Percentiles rank a stretch among this genome's conserved stretches.
Conservation (phyloP, 2,329 filamentous ascomycete species). For the Diaporthe aspalathi region DNA sequence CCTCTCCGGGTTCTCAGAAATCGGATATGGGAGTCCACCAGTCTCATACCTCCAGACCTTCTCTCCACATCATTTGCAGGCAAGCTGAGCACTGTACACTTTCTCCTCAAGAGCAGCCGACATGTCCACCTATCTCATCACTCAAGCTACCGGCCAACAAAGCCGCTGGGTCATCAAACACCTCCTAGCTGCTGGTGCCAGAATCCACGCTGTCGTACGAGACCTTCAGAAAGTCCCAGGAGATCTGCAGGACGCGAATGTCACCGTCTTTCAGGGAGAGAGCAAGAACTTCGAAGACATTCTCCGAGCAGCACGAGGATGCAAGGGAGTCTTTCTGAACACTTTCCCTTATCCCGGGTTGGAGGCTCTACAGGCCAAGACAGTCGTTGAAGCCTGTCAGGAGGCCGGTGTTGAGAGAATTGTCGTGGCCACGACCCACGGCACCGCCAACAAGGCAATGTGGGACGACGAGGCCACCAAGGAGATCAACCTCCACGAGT, state of each 20-base stretch:
- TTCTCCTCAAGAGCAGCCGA: background rate
- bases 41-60: background rate
- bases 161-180: constrained; percentile 5
- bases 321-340: background rate
- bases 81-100: too few relatives aligned
- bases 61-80: background rate
- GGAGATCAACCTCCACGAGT: background rate
- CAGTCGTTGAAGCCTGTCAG: background rate
- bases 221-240: constrained; percentile 1
- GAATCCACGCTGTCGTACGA: background rate
- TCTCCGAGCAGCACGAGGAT: background rate
- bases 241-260: background rate
- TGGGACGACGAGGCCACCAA: constrained; percentile 1
- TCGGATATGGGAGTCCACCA: background rate
- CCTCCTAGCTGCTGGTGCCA: background rate
- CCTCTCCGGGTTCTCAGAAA: background rate
- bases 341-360: background rate
- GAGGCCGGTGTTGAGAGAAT: background rate
- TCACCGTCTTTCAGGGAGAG: constrained; percentile 12
- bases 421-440: background rate
- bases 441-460: background rate
- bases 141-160: constrained; percentile 13
- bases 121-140: constrained; percentile 7
- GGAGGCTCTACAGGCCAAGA: constrained; percentile 7
- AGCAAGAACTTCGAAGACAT: constrained; percentile 1